Percentiles rank a stretch among this genome's conserved stretches.
These are phyloP conservation scores for Gossypium trilobum DNA, from an alignment of 441 rosid species.

Conservation along the genomic window DNA sequence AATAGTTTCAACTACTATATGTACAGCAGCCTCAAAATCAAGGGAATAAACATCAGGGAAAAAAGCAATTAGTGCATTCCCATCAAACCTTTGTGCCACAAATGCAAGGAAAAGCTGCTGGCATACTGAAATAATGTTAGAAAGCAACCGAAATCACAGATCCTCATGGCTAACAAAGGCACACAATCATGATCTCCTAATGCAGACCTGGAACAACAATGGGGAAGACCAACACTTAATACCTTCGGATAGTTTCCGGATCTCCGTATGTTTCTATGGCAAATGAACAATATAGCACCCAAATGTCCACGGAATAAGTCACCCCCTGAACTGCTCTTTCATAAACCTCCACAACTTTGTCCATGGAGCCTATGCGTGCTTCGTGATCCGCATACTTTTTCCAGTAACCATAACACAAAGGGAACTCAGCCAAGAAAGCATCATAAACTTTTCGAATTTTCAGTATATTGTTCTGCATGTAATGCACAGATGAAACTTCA, in stretches of 20 bases:
- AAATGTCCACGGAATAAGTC: constrained; percentile 90
- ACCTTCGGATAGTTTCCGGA: constrained; percentile 94
- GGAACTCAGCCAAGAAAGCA: constrained; percentile 84
- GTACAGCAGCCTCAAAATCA: constrained; percentile 28
- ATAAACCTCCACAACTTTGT: constrained; percentile 89
- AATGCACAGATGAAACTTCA: constrained; percentile 1
- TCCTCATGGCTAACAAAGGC: constrained; percentile 26
- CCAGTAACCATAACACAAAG: constrained; percentile 97
- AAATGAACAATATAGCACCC: constrained; percentile 85
- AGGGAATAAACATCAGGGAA: constrained; percentile 28
- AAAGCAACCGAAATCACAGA: constrained; percentile 33
- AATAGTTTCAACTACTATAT: constrained; percentile 29
- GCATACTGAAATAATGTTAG: constrained; percentile 62
- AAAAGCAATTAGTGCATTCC: constrained; percentile 35
- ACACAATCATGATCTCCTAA: constrained; percentile 22
- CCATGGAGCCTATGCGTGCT: constrained; percentile 73
- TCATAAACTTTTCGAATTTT: constrained; percentile 84
- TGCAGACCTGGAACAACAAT: constrained; percentile 20
- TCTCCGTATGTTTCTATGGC: constrained; percentile 86
- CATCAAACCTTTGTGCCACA: constrained; percentile 59
- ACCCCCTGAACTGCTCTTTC: constrained; percentile 87
- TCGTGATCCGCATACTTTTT: constrained; percentile 97
- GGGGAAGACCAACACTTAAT: constrained; percentile 23
- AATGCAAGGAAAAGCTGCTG: constrained; percentile 59
- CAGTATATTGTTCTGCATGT: constrained; percentile 62